Evolutionary conservation across 2,329 filamentous ascomycete genomes (phyloP), one percentile per base, ranked within the genome.

Genomic region (Fusarium beomiforme): DNA sequence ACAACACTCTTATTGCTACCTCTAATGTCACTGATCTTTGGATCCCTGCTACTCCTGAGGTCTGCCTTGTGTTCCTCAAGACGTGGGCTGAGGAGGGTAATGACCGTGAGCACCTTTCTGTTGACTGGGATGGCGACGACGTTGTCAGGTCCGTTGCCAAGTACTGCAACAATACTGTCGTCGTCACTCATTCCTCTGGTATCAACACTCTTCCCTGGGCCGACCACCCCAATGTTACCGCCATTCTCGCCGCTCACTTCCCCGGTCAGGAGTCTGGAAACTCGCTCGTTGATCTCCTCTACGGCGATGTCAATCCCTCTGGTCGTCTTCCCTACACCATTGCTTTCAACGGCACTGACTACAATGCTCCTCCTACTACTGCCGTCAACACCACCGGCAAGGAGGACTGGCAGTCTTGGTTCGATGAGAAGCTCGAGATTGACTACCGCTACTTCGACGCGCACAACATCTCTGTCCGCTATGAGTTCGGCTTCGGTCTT

Each of bases 241-340:
- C 89, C 34, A 87, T 93, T 16, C 79, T 93, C 24, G 86, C 91
- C 34, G 91, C 91, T 33, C 90, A 93, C 78, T 86, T 92, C 17
- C 92, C 91, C 0, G 91, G 91, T 12, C 90, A 93, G 75, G 91
- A 93, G 80, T 90, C 90, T 3, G 91, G 91, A 29, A 85, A 89
- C 73, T 90, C 91, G 3, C 82, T 94, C 19, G 86, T 88, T 39
- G 88, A 92, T 72, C 81, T 94, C 37, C 84, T 94, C 5, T 93
- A 89, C 75, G 92, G 91, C 63, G 87, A 90, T 56, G 86, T 88
- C 58, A 90, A 89, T 41, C 91, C 91, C 26, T 90, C 88, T 63
- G 91, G 91, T 11, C 89, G 91, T 71, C 83, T 93, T 13, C 91
- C 91, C 6, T 93, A 93, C 81, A 93, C 91, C n/a, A 88, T 92